Conservation (phyloP, 2,329 filamentous ascomycete species). For the Xylaria sp. region DNA sequence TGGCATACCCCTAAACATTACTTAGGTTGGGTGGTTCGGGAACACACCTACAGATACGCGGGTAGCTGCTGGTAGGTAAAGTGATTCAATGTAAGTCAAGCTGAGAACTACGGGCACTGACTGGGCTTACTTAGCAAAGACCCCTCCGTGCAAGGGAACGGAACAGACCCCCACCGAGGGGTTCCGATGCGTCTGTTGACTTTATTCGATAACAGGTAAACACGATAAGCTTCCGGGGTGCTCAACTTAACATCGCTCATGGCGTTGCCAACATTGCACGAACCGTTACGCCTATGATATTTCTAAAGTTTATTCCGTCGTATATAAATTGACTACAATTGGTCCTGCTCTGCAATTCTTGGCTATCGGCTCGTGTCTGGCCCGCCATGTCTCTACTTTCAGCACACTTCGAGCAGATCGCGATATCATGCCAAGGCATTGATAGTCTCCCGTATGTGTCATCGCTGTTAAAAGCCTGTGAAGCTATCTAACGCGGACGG, state of each 20-base stretch:
- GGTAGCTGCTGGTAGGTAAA: not conserved
- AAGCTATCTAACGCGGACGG: constrained; percentile 15
- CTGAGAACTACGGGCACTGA: no score
- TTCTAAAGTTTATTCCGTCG: not conserved
- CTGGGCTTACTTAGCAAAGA: not conserved
- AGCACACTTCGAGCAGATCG: constrained; percentile 80
- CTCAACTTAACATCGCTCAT: not conserved
- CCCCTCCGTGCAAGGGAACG: constrained; percentile 1
- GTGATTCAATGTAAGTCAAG: not conserved
- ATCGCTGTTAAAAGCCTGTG: not conserved
- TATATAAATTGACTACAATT: not conserved
- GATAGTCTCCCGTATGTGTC: constrained; percentile 72
- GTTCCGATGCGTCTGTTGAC: not conserved
- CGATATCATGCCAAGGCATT: constrained; percentile 79
- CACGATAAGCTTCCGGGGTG: not conserved
- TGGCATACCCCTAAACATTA: no score
- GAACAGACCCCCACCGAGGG: not conserved
- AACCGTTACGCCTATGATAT: not conserved
- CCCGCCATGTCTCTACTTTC: constrained; percentile 73
- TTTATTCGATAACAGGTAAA: not conserved
- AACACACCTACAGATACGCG: not conserved
- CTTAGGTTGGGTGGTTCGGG: no score
- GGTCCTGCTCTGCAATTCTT: not conserved
- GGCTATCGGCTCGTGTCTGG: constrained; percentile 16
- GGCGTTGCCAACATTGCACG: not conserved